Conservation (phyloP, 2,329 filamentous ascomycete genomes). For the Venturia carpophila region DNA sequence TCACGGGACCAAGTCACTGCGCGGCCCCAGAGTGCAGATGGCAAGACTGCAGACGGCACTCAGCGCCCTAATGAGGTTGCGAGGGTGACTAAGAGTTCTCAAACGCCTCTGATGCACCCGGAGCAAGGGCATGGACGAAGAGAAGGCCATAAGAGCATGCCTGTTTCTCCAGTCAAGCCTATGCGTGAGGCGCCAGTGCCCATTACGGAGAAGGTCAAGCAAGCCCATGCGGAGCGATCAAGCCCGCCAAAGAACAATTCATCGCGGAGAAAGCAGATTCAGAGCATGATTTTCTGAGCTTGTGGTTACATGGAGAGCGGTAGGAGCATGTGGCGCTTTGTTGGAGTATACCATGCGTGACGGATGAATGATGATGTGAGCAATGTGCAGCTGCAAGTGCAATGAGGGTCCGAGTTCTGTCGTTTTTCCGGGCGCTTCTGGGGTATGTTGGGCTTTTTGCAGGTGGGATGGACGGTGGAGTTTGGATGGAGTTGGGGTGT, state of each 20-base stretch:
- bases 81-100: conserved; percentile 2
- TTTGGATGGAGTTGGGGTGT: conserved; percentile 4
- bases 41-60: conserved; percentile 3
- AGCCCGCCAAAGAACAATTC: conserved; percentile 9
- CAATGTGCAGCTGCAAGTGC: background rate
- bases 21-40: conserved; percentile 15
- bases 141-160: conserved; percentile 2
- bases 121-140: background rate
- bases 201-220: conserved; percentile 3
- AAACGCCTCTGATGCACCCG: background rate
- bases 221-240: background rate
- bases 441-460: background rate
- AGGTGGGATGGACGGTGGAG: conserved; percentile 12
- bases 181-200: background rate
- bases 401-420: background rate
- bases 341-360: background rate
- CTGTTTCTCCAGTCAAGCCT: conserved; percentile 15
- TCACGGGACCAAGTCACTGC: conserved; percentile 13
- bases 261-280: conserved; percentile 16
- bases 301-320: background rate
- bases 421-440: background rate
- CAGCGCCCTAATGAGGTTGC: background rate
- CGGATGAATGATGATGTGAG: conserved; percentile 6
- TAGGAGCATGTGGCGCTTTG: background rate
- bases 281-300: conserved; percentile 19